Evolutionary conservation across 306 rosid species (phyloP), one percentile per base, ranked within the genome.

Genomic region (Psophocarpus tetragonolobus): DNA sequence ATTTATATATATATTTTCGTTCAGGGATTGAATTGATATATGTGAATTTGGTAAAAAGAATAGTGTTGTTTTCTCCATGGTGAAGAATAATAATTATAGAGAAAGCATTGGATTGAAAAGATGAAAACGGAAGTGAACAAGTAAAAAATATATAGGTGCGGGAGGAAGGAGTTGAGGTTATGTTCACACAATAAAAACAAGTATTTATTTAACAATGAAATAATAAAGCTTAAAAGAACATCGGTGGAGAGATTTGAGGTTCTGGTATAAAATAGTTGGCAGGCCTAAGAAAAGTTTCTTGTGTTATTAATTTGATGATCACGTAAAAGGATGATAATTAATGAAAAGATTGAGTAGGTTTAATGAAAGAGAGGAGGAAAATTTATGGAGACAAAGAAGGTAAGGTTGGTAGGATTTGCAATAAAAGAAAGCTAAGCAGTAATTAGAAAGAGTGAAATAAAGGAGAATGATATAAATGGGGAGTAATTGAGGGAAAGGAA

Each of bases 401-500:
- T 13, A 7, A n/a, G 35, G 38, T 67, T 39, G 35, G 48, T 66
- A 13, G 17, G 71, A 66, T 41, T 41, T 41, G 0, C 35, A 23
- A 5, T 13, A 44, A 9, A 24, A 41, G 23, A 0, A 67, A 24
- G 0, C 29, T 21, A 39, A 39, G 8, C 2, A 21, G n/a, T 18
- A 33, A 33, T 63, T 63, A 68, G 60, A 38, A 38, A 1, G 44
- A 38, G 44, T 38, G 44, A 38, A 12, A 10, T 4, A 27, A 20
- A 44, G 32, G 36, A 47, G 17, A 36, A 60, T 36, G 4, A 71
- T 47, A 5, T n/a, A 9, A 53, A 6, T 6, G 0, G 3, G 13
- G 60, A 79, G 56, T 20, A 53, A 17, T 75, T 44, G 68, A 70
- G 58, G 54, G 10, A 42, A 70, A 24, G 4, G 68, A 75, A 44